Evolutionary conservation across 2,329 filamentous ascomycete genomes (phyloP).

Genomic region (Microsporum audouinii): DNA sequence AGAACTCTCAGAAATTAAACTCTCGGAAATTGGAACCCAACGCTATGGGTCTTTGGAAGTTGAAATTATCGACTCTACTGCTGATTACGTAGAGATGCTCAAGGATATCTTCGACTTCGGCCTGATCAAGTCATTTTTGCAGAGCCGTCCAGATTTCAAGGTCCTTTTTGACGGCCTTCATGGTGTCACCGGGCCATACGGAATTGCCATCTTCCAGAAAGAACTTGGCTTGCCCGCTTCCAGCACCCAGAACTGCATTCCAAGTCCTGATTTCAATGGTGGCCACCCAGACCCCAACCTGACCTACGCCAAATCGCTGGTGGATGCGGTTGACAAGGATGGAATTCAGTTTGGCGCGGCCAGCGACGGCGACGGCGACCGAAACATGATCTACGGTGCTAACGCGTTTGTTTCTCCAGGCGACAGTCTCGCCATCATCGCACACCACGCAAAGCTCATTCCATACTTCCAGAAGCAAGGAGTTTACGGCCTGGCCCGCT

Average conservation of each 20-base stretch:
- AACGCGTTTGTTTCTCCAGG: constrained; percentile 94
- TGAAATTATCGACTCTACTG: constrained; percentile 84
- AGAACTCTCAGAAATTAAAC: constrained; percentile 76
- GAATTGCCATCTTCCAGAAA: constrained; percentile 84
- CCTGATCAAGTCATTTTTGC: constrained; percentile 88
- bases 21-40: constrained; percentile 67
- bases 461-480: constrained; percentile 98
- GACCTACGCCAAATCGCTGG: constrained; percentile 88
- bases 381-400: constrained; percentile 99
- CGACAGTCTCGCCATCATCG: constrained; percentile 95
- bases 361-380: constrained; percentile 92
- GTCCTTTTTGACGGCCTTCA: constrained; percentile 89
- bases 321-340: constrained; percentile 84
- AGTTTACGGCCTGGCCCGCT: constrained; percentile 86
- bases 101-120: constrained; percentile 98
- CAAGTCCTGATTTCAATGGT: constrained; percentile 89
- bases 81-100: constrained; percentile 87
- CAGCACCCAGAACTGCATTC: constrained; percentile 83
- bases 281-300: constrained; percentile 97
- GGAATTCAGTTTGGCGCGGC: constrained; percentile 92
- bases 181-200: constrained; percentile 92
- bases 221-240: constrained; percentile 71
- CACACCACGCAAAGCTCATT: constrained; percentile 90
- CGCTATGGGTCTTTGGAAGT: constrained; percentile 81
- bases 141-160: constrained; percentile 80